Conservation (phyloP, 805 yeast genomes). For the Kurtzmaniella fragi region DNA sequence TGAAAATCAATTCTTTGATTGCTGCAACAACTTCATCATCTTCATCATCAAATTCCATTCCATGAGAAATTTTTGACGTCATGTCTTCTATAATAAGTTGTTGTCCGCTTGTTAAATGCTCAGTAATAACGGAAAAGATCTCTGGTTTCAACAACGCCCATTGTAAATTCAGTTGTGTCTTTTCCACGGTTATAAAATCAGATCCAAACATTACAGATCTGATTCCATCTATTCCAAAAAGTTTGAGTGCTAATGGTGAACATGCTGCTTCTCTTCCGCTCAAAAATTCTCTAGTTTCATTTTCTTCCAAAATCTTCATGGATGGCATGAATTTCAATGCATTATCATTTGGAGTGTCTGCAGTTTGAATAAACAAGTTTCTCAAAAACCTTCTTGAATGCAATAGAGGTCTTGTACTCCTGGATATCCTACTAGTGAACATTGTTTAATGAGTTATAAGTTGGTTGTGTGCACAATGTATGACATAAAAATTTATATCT, state of each 20-base stretch:
- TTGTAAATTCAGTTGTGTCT: slow-evolving; percentile 41
- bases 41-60: slow-evolving; percentile 47
- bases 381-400: too few species aligned
- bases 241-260: slow-evolving; percentile 72
- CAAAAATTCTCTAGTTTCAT: slow-evolving; percentile 66
- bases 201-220: slow-evolving; percentile 74
- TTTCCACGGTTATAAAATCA: slow-evolving; percentile 80
- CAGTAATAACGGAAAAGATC: slow-evolving; percentile 55
- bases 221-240: slow-evolving; percentile 74
- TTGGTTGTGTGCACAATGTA: slow-evolving; percentile 1
- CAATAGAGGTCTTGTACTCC: too few species aligned
- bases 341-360: slow-evolving; percentile 80
- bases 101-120: slow-evolving; percentile 49
- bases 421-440: slow-evolving; percentile 2
- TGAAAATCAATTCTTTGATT: slow-evolving; percentile 65
- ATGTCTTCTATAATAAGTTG: slow-evolving; percentile 43
- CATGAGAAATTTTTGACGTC: slow-evolving; percentile 20
- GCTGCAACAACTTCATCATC: slow-evolving; percentile 64
- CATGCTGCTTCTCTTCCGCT: slow-evolving; percentile 70
- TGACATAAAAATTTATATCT: not conserved
- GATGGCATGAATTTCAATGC: slow-evolving; percentile 84
- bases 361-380: slow-evolving; percentile 68
- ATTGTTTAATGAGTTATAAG: not conserved
- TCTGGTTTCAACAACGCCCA: slow-evolving; percentile 67
- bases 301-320: slow-evolving; percentile 56